Evolutionary conservation across 441 rosid species (phyloP).

Genomic region (Pelargonium hybrid): DNA sequence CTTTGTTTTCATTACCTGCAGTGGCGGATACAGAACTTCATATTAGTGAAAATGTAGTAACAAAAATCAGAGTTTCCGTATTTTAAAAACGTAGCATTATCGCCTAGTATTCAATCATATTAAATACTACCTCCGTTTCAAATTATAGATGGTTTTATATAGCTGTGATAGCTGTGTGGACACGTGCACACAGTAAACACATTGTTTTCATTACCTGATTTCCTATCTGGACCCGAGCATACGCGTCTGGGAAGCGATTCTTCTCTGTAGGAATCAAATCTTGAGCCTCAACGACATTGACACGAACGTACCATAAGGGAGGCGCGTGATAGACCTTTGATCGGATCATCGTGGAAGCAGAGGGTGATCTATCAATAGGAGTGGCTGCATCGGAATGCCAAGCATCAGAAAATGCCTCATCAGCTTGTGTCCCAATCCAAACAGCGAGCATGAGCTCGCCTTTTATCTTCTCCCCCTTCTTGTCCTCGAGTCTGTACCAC

Average conservation of each 20-base stretch:
- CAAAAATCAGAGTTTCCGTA: too few species aligned
- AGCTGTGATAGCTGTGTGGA: too few species aligned
- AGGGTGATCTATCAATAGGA: slow-evolving; percentile 51
- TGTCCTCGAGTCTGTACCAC: slow-evolving; percentile 77
- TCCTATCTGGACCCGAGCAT: slow-evolving; percentile 74
- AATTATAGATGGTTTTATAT: too few species aligned
- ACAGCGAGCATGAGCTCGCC: slow-evolving; percentile 96
- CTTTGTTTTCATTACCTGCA: slow-evolving; percentile 71
- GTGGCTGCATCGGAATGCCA: slow-evolving; percentile 96
- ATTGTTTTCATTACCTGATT: too few species aligned
- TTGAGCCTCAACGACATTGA: slow-evolving; percentile 76
- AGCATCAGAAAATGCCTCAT: slow-evolving; percentile 88
- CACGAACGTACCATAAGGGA: slow-evolving; percentile 79
- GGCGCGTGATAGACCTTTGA: slow-evolving; percentile 95
- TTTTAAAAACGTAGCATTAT: too few species aligned
- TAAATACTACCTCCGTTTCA: too few species aligned
- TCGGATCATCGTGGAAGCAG: slow-evolving; percentile 46
- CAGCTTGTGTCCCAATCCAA: slow-evolving; percentile 97
- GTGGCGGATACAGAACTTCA: too few species aligned
- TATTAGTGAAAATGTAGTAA: too few species aligned
- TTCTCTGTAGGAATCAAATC: slow-evolving; percentile 69
- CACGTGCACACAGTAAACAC: too few species aligned
- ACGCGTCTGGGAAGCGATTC: slow-evolving; percentile 70
- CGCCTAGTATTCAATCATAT: too few species aligned
- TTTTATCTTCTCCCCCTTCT: slow-evolving; percentile 75